phyloP scores from a whole-genome alignment of 1,284 basidiomycete species.

The Gomphus bonarii region DNA sequence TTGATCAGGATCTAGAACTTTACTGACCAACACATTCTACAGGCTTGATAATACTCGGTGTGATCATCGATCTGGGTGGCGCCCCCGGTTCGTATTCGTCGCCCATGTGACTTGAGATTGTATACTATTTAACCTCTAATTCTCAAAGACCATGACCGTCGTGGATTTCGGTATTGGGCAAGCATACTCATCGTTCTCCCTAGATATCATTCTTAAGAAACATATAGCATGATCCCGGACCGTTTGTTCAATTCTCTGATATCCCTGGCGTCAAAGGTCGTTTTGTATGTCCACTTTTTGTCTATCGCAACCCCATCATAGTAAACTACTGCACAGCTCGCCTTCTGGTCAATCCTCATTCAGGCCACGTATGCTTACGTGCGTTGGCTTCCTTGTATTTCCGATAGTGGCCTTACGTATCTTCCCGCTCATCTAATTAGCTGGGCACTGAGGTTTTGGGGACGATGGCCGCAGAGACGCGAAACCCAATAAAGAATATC shows the following conservation, averaged over 20 bases:
- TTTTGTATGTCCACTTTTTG: constrained; percentile 41
- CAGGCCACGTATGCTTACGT: constrained; percentile 75
- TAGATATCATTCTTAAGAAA: not conserved
- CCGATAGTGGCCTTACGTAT: not conserved
- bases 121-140: not conserved
- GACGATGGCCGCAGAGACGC: constrained; percentile 61
- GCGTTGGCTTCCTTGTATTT: not conserved
- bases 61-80: constrained; percentile 65
- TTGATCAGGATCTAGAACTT: not conserved
- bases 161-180: constrained; percentile 13
- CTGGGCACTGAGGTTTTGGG: constrained; percentile 81
- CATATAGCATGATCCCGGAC: constrained; percentile 59
- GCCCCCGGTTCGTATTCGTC: constrained; percentile 29
- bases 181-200: not conserved
- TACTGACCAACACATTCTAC: not conserved
- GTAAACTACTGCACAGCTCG: not conserved
- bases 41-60: constrained; percentile 40
- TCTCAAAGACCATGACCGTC: constrained; percentile 7
- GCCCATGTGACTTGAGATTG: not conserved
- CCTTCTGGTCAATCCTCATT: constrained; percentile 20
- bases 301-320: constrained; percentile 35
- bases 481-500: constrained; percentile 45
- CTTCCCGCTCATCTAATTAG: not conserved
- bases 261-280: constrained; percentile 51
- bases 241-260: constrained; percentile 47